These are phyloP conservation scores for Aspergillus sp. DNA, from an alignment of 2,329 filamentous ascomycete species.

Conservation along the genomic window DNA sequence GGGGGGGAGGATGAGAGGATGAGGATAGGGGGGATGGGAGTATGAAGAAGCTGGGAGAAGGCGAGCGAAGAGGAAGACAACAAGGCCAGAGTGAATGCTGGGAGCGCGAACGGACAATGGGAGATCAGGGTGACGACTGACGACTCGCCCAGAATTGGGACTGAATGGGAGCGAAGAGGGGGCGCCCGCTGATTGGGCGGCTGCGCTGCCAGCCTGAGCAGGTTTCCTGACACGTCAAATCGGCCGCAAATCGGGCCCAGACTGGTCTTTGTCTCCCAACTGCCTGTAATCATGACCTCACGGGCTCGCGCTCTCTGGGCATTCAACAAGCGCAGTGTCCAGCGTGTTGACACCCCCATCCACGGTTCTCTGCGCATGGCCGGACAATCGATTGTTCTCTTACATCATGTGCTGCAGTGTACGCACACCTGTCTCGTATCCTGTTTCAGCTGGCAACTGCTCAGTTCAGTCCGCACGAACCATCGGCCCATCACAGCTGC, in stretches of 20 bases:
- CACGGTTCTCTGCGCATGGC: background rate
- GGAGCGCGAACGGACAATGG: conserved; percentile 9
- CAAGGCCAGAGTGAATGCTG: background rate
- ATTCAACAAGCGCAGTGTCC: too few species aligned
- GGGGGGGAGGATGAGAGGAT: conserved; percentile 16
- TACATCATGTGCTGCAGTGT: background rate
- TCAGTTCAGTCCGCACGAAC: background rate
- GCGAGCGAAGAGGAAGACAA: conserved; percentile 15
- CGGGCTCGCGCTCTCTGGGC: background rate
- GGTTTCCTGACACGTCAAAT: conserved; percentile 11
- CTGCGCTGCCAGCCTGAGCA: background rate
- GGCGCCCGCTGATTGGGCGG: background rate
- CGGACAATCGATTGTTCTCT: background rate
- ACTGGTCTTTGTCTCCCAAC: background rate
- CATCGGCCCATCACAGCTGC: background rate
- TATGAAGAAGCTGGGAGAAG: conserved; percentile 6
- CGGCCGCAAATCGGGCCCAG: conserved; percentile 1
- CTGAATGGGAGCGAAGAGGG: conserved; percentile 1
- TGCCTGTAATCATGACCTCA: conserved; percentile 7
- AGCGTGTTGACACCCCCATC: background rate
- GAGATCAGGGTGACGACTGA: too few species aligned
- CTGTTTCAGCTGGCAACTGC: too few species aligned
- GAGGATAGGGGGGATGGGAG: background rate
- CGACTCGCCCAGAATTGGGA: conserved; percentile 11
- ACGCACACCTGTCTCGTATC: too few species aligned